Base-by-base conservation (phyloP, 768 basidiomycete genomes). In the Saitozyma sp. region DNA sequence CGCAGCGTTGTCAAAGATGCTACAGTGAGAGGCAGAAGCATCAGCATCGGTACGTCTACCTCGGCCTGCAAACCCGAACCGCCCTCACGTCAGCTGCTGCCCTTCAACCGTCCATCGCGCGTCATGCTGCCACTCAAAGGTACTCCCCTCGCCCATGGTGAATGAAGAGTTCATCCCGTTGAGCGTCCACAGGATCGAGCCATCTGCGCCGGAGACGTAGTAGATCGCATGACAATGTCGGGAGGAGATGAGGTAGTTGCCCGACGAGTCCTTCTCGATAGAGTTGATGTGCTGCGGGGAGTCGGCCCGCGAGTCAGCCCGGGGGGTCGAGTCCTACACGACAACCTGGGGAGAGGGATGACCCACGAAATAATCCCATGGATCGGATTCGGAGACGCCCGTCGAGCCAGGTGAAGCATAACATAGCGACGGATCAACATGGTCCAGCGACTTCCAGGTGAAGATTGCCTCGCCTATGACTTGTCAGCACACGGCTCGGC, bases 181-280 rank as follows among this genome's bases (percentile, higher is more conserved):
- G 8, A 78, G 46, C 3, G 50, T 54, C 72, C 72, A 78, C 8
- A 74, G 19, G 42, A 78, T 66, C 11, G 60, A 55, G 6, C 73
- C 70, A 9, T 58, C 50, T 0, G 56, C 51, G 6, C 63, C 67
- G 16, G 64, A 50, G 58, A 75, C 60, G 56, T 66, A 65, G 61
- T 74, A 78, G 16, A 71, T n/a, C 6, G 74, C 66, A 29, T 71
- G 66, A 29, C 67, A 71, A 42, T 74, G 74, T 19, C 76, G 56
- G 8, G 67, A 62, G 3, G 71, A 73, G 63, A 73, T 53, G 17
- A 77, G 66, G 63, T 71, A 77, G 58, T 73, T 70, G n/a, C 67
- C 71, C 8, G 49, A 39, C 10, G 29, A 39, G 46, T 69, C 66
- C 58, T 74, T 74, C 6, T 74, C 70, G 29, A 71, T 46, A 19